These are phyloP conservation scores for Pythium biforme DNA, from an alignment of 352 stramenopile genomes.

Conservation along the genomic window DNA sequence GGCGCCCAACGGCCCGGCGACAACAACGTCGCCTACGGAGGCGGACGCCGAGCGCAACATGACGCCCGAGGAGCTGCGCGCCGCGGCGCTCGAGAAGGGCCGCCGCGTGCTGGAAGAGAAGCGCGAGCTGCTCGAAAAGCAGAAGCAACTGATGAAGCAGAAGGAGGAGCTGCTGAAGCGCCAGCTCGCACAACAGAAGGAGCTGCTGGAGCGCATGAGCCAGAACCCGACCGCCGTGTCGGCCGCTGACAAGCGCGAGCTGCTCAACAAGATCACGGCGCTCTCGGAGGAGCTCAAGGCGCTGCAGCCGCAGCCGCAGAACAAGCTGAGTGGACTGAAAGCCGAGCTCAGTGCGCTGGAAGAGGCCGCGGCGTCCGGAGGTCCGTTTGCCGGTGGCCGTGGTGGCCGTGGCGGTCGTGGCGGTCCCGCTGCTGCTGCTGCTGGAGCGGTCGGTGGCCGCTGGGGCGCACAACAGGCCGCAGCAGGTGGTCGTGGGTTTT, in stretches of 20 bases:
- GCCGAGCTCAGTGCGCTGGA: slow-evolving; percentile 33
- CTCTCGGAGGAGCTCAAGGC: slow-evolving; percentile 70
- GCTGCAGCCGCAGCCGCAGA: slow-evolving; percentile 38
- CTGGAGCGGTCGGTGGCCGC: slow-evolving; percentile 23
- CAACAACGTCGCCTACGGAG: slow-evolving; percentile 22
- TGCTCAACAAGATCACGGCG: slow-evolving; percentile 83
- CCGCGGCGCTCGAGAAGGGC: slow-evolving; percentile 74
- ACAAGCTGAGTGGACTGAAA: slow-evolving; percentile 63
- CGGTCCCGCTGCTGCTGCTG: slow-evolving; percentile 34
- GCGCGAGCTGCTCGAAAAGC: slow-evolving; percentile 83
- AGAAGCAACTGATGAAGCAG: slow-evolving; percentile 80
- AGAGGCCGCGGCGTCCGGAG: slow-evolving; percentile 8
- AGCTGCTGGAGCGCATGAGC: slow-evolving; percentile 81
- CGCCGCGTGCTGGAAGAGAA: slow-evolving; percentile 84
- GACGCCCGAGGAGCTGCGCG: slow-evolving; percentile 70
- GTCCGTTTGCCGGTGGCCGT: background rate
- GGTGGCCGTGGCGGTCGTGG: slow-evolving; percentile 29
- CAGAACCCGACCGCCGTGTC: slow-evolving; percentile 70
- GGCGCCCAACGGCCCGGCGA: background rate
- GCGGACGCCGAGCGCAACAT: slow-evolving; percentile 45
- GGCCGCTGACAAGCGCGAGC: slow-evolving; percentile 64
- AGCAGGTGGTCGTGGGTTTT: slow-evolving; percentile 27
- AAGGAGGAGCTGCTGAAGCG: slow-evolving; percentile 81
- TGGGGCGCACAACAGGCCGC: slow-evolving; percentile 1
- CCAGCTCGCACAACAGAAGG: slow-evolving; percentile 78